Evolutionary conservation across 805 yeast genomes (phyloP), one percentile per base, ranked within the genome.

Genomic region (Wickerhamiella brachini): DNA sequence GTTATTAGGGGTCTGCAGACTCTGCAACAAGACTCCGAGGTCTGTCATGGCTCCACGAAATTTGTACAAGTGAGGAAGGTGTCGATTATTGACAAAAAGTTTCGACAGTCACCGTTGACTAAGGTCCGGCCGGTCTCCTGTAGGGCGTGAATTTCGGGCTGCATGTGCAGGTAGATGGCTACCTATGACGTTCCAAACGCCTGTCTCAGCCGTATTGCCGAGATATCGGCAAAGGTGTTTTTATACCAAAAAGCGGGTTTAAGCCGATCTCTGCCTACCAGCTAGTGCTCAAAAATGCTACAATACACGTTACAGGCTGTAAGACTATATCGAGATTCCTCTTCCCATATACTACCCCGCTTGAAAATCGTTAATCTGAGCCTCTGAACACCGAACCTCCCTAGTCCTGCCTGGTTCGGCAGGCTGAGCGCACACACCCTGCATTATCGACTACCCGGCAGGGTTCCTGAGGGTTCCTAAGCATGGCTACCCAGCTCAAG

Each of bases 1-100:
- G 65, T 90, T 89, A 59, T 89, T 87, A 8, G 94, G 72, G 5
- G 97, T 83, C 8, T 88, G 76, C 55, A 90, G 76, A 18, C 82
- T 86, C 56, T 70, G 68, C 37, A 87, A 69, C 43, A 88, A 73
- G 48, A 46, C 49, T 47, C 56, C 52, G 21, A 57, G 54, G 56
- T 57, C 54, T 37, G 41, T 37, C 41, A 37, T 37, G 9, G 41
- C 15, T 8, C 41, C 41, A 20, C 12, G 5, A 20, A 20, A 20
- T 21, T 42, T 20, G n/a, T 42, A 21, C 18, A 23, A 23, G 26
- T 2, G n/a, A 7, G n/a, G 5, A 20, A 20, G 44, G 44, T 42
- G 44, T 42, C 26, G 20, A 3, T 5, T 42, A 22, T 42, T 20
- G 44, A 42, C 26, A 22, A 21, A 42, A 42, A 18, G 20, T 13